phyloP scores from a whole-genome alignment of 2,329 filamentous ascomycete species.

The Fragosphaeria purpurea region DNA sequence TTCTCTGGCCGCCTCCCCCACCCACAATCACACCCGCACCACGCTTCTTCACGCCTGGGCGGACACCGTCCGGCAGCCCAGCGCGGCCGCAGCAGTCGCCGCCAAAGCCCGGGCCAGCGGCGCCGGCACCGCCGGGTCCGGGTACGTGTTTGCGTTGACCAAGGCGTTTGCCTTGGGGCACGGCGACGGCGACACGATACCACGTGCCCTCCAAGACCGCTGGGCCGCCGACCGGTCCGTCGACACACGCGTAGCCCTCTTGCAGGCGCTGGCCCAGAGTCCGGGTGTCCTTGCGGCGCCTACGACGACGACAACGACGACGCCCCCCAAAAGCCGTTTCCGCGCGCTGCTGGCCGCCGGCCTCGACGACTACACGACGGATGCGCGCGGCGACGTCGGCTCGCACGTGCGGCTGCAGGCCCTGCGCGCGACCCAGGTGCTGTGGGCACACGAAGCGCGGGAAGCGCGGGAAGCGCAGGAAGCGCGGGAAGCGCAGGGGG shows the following conservation, averaged over 20 bases:
- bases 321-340: constrained; percentile 26
- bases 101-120: constrained; percentile 14
- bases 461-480: too few species aligned
- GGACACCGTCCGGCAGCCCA: constrained; percentile 25
- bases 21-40: background rate
- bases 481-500: background rate
- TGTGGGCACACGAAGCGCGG: constrained; percentile 30
- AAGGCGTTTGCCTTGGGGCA: constrained; percentile 29
- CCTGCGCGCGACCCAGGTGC: constrained; percentile 60
- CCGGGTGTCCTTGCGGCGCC: constrained; percentile 25
- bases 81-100: constrained; percentile 1
- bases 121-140: constrained; percentile 30
- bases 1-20: constrained; percentile 26
- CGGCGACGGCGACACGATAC: constrained; percentile 24
- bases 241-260: constrained; percentile 44
- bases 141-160: constrained; percentile 44
- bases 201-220: constrained; percentile 36
- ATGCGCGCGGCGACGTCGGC: constrained; percentile 80
- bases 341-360: constrained; percentile 41
- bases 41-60: constrained; percentile 35
- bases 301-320: constrained; percentile 14
- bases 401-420: constrained; percentile 77
- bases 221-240: constrained; percentile 42
- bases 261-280: constrained; percentile 42
- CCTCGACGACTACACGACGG: constrained; percentile 84